Base-by-base conservation (phyloP, 495 filamentous ascomycete species). In the Hypoxylon lienhwacheense region DNA sequence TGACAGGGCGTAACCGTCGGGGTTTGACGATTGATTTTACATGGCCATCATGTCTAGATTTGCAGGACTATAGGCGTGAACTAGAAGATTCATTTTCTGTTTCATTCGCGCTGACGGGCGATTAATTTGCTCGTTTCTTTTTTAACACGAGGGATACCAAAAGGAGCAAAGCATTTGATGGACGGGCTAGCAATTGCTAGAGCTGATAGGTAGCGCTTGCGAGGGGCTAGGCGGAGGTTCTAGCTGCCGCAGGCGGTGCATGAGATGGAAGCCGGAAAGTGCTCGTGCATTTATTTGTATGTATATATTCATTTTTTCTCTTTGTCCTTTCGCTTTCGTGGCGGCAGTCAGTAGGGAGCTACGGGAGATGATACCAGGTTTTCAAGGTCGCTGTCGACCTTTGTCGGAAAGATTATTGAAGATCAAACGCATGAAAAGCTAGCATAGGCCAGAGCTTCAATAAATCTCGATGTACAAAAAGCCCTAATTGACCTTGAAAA, bases 231-330 rank as follows among this genome's bases (percentile, higher is more conserved):
- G 15, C 33, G 37, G 34, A 45, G 25, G 21, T 41, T 36, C 26
- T 10, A 22, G 33, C n/a, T n/a, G n/a, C n/a, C 51, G 46, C 29
- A 29, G 39, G 19, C 32, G 31, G 47, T 47, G 12, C 21, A 45
- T 53, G 29, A 43, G 24, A 35, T 6, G 39, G 42, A 19, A 25
- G 36, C 21, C 45, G 26, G 25, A 58, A 12, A 41, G n/a, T n/a
- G 25, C 37, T 51, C 50, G 43, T 58, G 53, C 51, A 67, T 54
- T 59, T 66, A 59, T 66, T 65, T 67, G 61, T 67, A 67, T 63
- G 54, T 49, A 53, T 49, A 36, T 36, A 54, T 46, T 45, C 42
- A 64, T 53, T 58, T 15, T 59, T 56, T 28, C 51, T 25, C 47
- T 63, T 50, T 25, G 19, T 31, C 22, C 25, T 3, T 47, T 49